A percentile compares a stretch with the other conserved stretches of the same genome.
Evolutionary conservation across 768 basidiomycete genomes (phyloP).

Genomic region (Phlegmacium glaucopus): DNA sequence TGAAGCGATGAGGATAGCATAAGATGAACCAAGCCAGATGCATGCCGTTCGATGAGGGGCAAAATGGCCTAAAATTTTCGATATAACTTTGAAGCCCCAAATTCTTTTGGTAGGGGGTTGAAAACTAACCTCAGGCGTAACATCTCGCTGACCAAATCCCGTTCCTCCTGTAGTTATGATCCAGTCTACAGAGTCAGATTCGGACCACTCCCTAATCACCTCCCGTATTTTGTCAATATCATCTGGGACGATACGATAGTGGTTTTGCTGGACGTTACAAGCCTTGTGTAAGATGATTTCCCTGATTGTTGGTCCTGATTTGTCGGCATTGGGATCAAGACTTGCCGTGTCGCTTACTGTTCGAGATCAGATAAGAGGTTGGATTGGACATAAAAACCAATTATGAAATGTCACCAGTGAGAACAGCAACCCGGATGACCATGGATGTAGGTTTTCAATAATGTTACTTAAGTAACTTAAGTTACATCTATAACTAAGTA

Average conservation of each 20-base stretch:
- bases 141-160: constrained; percentile 77
- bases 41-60: constrained; percentile 62
- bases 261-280: constrained; percentile 20
- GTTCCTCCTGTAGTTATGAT: constrained; percentile 87
- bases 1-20: constrained; percentile 65
- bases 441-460: not conserved
- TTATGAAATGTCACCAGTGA: constrained; percentile 25
- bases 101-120: no score
- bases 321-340: constrained; percentile 44
- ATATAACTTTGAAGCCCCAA: no score
- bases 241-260: constrained; percentile 60
- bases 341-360: constrained; percentile 75
- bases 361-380: not conserved
- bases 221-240: constrained; percentile 49
- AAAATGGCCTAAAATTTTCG: constrained; percentile 44
- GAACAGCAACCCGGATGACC: constrained; percentile 24
- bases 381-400: not conserved
- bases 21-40: constrained; percentile 73
- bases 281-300: constrained; percentile 37
- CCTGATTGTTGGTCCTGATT: constrained; percentile 63
- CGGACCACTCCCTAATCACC: constrained; percentile 44
- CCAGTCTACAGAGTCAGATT: constrained; percentile 54
- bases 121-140: constrained; percentile 84
- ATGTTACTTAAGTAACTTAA: no score
- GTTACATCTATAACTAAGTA: no score